These are phyloP conservation scores for Alternaria arbusti DNA, from an alignment of 2,329 filamentous ascomycete species.

Conservation along the genomic window DNA sequence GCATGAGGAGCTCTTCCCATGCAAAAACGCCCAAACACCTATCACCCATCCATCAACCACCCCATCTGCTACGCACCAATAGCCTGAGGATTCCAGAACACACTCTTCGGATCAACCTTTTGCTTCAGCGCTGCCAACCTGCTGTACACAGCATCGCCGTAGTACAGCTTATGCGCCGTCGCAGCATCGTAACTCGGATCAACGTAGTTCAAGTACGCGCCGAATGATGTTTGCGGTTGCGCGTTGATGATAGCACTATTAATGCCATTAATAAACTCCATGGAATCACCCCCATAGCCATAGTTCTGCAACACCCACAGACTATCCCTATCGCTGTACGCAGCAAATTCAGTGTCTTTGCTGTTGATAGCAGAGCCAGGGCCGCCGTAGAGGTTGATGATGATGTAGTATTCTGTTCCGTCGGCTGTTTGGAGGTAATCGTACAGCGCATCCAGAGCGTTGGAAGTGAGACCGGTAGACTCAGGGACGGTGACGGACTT, in stretches of 20 bases:
- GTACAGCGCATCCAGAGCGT: slow-evolving; percentile 37
- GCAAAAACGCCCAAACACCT: neutral
- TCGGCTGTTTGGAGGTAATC: slow-evolving; percentile 38
- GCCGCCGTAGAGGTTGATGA: slow-evolving; percentile 50
- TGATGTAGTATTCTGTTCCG: slow-evolving; percentile 41
- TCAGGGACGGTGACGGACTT: slow-evolving; percentile 52
- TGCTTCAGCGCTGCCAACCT: slow-evolving; percentile 49
- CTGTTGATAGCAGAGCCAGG: slow-evolving; percentile 45
- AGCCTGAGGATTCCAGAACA: slow-evolving; percentile 50
- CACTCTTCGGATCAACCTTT: slow-evolving; percentile 48
- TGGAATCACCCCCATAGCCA: slow-evolving; percentile 30
- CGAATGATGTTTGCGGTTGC: slow-evolving; percentile 51
- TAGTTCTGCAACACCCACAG: slow-evolving; percentile 50
- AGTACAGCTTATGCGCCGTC: slow-evolving; percentile 60
- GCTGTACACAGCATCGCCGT: slow-evolving; percentile 47
- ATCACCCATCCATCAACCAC: neutral
- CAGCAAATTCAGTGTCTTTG: slow-evolving; percentile 42
- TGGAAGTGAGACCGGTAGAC: slow-evolving; percentile 34
- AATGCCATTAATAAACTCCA: slow-evolving; percentile 52
- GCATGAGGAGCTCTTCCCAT: neutral
- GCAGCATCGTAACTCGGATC: slow-evolving; percentile 57
- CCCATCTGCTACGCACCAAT: slow-evolving; percentile 31
- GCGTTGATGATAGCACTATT: slow-evolving; percentile 48
- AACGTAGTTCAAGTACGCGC: slow-evolving; percentile 62
- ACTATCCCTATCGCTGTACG: slow-evolving; percentile 45